Base-by-base conservation (phyloP, 2,329 filamentous ascomycete species). In the Colletotrichum trifolii region DNA sequence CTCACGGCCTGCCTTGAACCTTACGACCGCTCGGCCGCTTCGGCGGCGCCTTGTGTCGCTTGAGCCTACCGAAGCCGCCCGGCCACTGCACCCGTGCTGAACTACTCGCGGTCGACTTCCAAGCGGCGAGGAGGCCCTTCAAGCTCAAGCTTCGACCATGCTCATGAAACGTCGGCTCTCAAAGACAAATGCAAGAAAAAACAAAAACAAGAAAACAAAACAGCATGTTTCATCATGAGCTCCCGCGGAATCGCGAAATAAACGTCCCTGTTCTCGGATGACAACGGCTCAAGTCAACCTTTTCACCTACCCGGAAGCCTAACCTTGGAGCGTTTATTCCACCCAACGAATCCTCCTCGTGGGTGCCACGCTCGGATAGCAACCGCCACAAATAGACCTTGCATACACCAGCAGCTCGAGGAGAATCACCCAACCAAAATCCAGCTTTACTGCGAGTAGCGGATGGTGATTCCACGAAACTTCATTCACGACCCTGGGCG, bases 121-220 rank as follows among this genome's bases (percentile, higher is more conserved):
- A 11, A 9, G 34, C 50, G 35, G 43, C 15, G 35, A 6, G 8
- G 38, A 50, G 55, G 35, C 8, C 15, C 12, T 33, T 12, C 17
- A 62, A 65, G 52, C 57, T 65, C 57, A 55, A 65, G 52, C 62
- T 62, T 62, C 50, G 9, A n/a, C 17, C 39, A n/a, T 56, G 39
- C 57, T 61, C 33, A 50, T 62, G 62, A 65, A 56, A 65, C 57
- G 25, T n/a, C 40, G 17, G 17, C 17, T 13, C 57, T 40, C 47
- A 39, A 12, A 52, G 17, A 17, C 25, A 13, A 47, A 55, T 33
- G 57, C 13, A 54, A 54, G 43, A 48, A 52, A 10, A 33, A 46
- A 39, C 40, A n/a, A 12, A 12, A 12, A 11, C 15, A 25, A 17
- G 43, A 52, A 10, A 54, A 33, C 45, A 36, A n/a, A 49, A 45